phyloP scores from a whole-genome alignment of 2,329 filamentous ascomycete species.

The Botryotinia narcissicola region DNA sequence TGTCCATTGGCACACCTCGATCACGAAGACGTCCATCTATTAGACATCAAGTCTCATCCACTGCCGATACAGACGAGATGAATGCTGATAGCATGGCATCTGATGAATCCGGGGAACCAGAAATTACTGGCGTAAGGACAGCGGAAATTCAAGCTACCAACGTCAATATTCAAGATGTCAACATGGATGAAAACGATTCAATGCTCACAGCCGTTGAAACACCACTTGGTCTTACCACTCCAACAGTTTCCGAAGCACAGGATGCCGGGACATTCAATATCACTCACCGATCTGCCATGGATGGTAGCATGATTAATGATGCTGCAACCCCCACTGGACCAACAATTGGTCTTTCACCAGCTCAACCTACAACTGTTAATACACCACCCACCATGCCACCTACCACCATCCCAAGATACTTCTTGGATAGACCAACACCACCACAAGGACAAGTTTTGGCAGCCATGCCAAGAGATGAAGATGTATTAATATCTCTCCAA shows the following conservation, averaged over 20 bases:
- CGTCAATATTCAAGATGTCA: conserved; percentile 81
- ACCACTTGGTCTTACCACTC: conserved; percentile 71
- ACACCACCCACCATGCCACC: conserved; percentile 74
- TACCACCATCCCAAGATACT: conserved; percentile 73
- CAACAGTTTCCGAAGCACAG: conserved; percentile 76
- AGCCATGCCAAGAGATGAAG: conserved; percentile 93
- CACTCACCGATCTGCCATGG: conserved; percentile 77
- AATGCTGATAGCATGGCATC: conserved; percentile 79
- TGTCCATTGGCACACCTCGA: conserved; percentile 52
- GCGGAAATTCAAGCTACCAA: conserved; percentile 74
- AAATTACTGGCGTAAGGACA: conserved; percentile 70
- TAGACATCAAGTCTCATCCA: conserved; percentile 80
- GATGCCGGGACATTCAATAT: conserved; percentile 93
- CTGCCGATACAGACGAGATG: conserved; percentile 83
- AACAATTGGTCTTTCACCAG: conserved; percentile 69
- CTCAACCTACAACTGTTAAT: conserved; percentile 56
- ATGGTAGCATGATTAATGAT: conserved; percentile 77
- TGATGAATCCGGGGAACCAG: conserved; percentile 73
- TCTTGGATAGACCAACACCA: conserved; percentile 69
- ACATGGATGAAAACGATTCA: conserved; percentile 72
- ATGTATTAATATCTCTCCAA: conserved; percentile 96
- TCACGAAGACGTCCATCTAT: conserved; percentile 76
- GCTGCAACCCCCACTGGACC: conserved; percentile 66
- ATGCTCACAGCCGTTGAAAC: conserved; percentile 70
- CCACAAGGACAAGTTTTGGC: conserved; percentile 71